Base-by-base conservation (phyloP, 1,139 yeast genomes). In the Nadsonia starkeyi-henricii region DNA sequence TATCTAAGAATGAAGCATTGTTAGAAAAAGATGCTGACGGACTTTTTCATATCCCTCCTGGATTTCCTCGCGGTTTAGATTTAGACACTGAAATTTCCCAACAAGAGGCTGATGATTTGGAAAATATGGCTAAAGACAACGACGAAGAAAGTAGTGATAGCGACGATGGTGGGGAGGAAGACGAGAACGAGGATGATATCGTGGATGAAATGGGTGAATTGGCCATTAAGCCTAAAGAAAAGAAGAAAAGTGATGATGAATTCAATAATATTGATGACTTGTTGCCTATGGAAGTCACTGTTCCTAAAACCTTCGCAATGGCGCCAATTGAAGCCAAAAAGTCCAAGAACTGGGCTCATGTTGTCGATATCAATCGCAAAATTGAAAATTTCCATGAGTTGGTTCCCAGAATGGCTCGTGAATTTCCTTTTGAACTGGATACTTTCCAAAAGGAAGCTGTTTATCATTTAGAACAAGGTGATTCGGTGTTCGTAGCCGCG, bases 401-500 rank as follows among this genome's bases (percentile, higher is more conserved):
- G 51, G 89, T 91, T 9, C 98, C 98, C 1, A 80, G 85, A 53
- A 89, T 89, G 72, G 98, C 98, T 1, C 73, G 95, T 49, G 79
- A 76, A 41, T 93, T 91, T 82, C 97, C 98, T 0, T 91, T 91
- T 59, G 89, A 84, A 55, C 72, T 91, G 51, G 99, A 91, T 69
- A 85, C 88, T 33, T 91, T 91, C 68, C 99, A 91, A 65, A 89
- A 93, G 62, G 96, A 93, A 60, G 96, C 99, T 0, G 86, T 91
- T 1, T 91, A 88, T 55, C 96, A 91, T 67, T 74, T 91, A 55
- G 99, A 91, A 61, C 94, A 89, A 62, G 95, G 95, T 45, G 98
- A 91, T 62, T 88, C 97, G 1, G 99, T 91, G 1, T 85, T 91
- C 64, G 97, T 91, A 2, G 96, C 98, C 5, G 99, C 99, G 0